A percentile compares a stretch with the other conserved stretches of the same genome.
Evolutionary conservation across 108 stramenopile genomes (phyloP).

Genomic region (Cyclotella atomus): DNA sequence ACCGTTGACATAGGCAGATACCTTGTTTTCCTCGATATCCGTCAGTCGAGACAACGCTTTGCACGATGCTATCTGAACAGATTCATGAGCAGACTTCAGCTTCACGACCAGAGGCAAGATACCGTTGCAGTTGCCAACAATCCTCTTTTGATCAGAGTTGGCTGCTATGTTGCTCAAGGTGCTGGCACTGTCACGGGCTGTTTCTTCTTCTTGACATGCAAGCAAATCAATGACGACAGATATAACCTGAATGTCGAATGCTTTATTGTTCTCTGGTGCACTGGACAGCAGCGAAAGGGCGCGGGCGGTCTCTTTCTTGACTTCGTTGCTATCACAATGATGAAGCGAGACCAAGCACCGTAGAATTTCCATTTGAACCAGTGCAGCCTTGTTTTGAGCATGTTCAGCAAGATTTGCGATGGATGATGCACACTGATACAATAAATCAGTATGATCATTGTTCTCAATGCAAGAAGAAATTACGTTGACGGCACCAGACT

Average conservation of each 20-base stretch:
- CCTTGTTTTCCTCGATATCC: constrained; percentile 28
- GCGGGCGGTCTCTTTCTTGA: constrained; percentile 33
- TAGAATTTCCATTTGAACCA: constrained; percentile 47
- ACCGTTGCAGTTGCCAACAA: constrained; percentile 23
- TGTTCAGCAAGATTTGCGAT: constrained; percentile 58
- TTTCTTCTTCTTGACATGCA: constrained; percentile 38
- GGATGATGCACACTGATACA: constrained; percentile 46
- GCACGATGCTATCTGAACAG: constrained; percentile 19
- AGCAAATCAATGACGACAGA: constrained; percentile 28
- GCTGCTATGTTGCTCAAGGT: constrained; percentile 29
- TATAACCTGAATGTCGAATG: constrained; percentile 22
- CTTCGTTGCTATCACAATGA: constrained; percentile 13
- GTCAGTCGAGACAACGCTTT: constrained; percentile 37
- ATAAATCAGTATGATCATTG: constrained; percentile 38
- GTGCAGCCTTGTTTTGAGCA: constrained; percentile 38
- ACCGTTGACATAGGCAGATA: constrained; percentile 4
- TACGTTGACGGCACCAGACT: constrained; percentile 60
- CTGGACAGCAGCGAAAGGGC: constrained; percentile 40
- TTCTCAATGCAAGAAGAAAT: constrained; percentile 50
- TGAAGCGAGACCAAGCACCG: constrained; percentile 26
- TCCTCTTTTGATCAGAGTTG: constrained; percentile 9
- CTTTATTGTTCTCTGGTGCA: constrained; percentile 21
- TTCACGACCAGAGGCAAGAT: constrained; percentile 16
- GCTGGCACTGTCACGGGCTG: constrained; percentile 21
- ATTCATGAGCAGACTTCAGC: constrained; percentile 14